A percentile compares a stretch with the other conserved stretches of the same genome.
phyloP scores from a whole-genome alignment of 345 rosid species.

The Aquilaria sinensis region DNA sequence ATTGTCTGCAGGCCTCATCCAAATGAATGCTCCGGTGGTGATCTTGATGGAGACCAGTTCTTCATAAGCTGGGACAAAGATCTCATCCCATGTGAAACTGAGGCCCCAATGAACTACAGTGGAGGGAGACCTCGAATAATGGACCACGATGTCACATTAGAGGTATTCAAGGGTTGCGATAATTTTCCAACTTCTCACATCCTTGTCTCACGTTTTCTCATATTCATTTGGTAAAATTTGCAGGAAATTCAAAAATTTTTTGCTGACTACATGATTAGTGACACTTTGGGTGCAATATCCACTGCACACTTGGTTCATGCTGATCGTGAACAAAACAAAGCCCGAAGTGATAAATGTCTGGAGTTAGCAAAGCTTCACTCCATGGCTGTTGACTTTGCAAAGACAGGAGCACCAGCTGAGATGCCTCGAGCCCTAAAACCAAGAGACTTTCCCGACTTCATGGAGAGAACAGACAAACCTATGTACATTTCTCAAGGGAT shows the following conservation, averaged over 20 bases:
- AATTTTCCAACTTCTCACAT: too few relatives aligned
- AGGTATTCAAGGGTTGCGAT: slow-evolving; percentile 32
- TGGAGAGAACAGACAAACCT: slow-evolving; percentile 64
- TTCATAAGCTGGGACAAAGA: slow-evolving; percentile 86
- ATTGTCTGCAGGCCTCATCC: slow-evolving; percentile 80
- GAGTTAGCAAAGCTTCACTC: slow-evolving; percentile 86
- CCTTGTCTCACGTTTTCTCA: background rate
- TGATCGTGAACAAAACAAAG: slow-evolving; percentile 69
- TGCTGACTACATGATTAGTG: slow-evolving; percentile 86
- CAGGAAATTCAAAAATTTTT: slow-evolving; percentile 89
- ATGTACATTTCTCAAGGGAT: slow-evolving; percentile 52
- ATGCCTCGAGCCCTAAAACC: slow-evolving; percentile 83
- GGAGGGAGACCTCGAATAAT: slow-evolving; percentile 65
- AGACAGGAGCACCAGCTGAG: slow-evolving; percentile 92
- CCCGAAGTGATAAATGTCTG: slow-evolving; percentile 63
- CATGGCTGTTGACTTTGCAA: slow-evolving; percentile 91
- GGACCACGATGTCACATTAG: slow-evolving; percentile 87
- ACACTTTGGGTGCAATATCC: slow-evolving; percentile 85
- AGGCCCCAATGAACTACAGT: slow-evolving; percentile 82
- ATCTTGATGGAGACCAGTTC: slow-evolving; percentile 91
- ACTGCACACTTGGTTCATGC: slow-evolving; percentile 91
- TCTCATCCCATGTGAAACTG: slow-evolving; percentile 63
- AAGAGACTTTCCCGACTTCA: slow-evolving; percentile 81
- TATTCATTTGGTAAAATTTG: slow-evolving; percentile 19
- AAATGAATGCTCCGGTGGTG: slow-evolving; percentile 97